These are phyloP conservation scores for Lagenaria siceraria DNA, from an alignment of 306 rosid genomes.

Conservation along the genomic window DNA sequence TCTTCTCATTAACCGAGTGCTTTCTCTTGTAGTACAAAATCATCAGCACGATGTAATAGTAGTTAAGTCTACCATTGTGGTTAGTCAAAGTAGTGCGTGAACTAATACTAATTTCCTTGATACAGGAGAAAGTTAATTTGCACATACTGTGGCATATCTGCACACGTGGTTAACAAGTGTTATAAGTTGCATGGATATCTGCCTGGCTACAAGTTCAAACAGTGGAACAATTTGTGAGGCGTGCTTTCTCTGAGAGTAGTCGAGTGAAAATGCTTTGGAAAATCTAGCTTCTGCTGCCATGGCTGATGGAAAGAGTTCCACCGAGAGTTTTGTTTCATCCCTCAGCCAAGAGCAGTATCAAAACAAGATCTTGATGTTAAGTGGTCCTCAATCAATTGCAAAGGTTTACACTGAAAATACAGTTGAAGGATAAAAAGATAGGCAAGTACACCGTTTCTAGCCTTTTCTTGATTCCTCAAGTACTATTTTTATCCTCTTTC, in stretches of 20 bases:
- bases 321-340: not conserved
- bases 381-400: not conserved
- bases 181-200: not conserved
- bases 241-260: not conserved
- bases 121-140: not conserved
- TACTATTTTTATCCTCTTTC: too few relatives aligned
- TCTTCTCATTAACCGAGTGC: not conserved
- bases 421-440: too few relatives aligned
- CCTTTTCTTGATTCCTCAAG: not conserved
- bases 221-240: not conserved
- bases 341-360: not conserved
- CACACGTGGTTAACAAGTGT: not conserved
- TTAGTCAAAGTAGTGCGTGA: not conserved
- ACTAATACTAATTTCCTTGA: not conserved
- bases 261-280: not conserved
- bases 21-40: not conserved
- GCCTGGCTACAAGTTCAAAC: too few relatives aligned
- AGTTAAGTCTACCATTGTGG: not conserved
- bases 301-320: not conserved
- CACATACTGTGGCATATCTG: not conserved
- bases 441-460: not conserved
- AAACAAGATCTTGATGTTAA: not conserved
- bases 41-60: not conserved
- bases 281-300: not conserved
- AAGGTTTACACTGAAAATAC: too few relatives aligned